Evolutionary conservation across 192 early-diverging fungal genomes (phyloP).

Genomic region (Rhizophagus prolifer): DNA sequence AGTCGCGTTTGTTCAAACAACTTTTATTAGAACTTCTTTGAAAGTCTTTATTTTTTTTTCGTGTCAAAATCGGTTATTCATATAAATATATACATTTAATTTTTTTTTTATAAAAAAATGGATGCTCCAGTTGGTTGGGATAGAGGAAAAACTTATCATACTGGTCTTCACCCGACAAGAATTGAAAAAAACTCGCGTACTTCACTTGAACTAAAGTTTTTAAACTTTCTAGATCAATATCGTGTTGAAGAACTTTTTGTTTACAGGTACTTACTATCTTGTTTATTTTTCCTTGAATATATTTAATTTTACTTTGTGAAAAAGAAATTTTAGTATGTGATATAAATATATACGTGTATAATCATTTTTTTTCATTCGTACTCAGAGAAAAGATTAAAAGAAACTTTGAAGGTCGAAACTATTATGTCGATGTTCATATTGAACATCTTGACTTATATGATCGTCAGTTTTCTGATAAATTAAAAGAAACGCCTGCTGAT

Average conservation of each 20-base stretch:
- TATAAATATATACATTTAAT: no score
- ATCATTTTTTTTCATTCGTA: no score
- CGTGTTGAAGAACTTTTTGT: constrained; percentile 80
- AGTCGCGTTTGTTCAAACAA: not conserved
- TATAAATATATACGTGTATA: no score
- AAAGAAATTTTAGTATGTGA: no score
- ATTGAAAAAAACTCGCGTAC: constrained; percentile 52
- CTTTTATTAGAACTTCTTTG: not conserved
- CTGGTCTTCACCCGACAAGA: constrained; percentile 66
- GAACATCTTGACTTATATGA: constrained; percentile 10
- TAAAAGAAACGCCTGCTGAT: not conserved
- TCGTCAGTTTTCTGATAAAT: not conserved
- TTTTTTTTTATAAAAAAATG: no score
- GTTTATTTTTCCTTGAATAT: no score
- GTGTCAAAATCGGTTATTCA: no score
- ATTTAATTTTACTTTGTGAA: no score
- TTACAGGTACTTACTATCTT: constrained; percentile 58
- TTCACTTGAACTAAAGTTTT: constrained; percentile 66
- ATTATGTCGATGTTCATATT: not conserved
- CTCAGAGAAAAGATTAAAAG: constrained; percentile 32
- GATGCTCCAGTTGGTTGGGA: constrained; percentile 78
- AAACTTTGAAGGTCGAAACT: constrained; percentile 6
- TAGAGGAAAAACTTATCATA: constrained; percentile 70
- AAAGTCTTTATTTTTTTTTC: not conserved
- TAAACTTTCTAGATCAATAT: constrained; percentile 85